Conservation (phyloP, 2,329 filamentous ascomycete species). For the Penicillium sp. region DNA sequence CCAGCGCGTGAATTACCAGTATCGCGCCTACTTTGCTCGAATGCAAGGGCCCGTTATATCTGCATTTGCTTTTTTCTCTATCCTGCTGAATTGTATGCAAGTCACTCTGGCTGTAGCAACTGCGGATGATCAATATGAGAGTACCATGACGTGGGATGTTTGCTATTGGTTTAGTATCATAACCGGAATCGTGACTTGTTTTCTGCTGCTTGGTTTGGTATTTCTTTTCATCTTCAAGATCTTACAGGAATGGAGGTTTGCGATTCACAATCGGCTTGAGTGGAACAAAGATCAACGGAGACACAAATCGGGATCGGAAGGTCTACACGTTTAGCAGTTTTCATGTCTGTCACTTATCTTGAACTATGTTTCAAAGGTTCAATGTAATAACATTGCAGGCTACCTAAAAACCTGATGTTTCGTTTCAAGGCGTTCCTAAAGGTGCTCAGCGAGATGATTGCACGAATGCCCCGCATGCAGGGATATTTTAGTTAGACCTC, state of each 20-base stretch:
- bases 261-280: not conserved
- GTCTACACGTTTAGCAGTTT: too few species aligned
- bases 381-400: too few species aligned
- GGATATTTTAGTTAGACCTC: too few species aligned
- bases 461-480: too few species aligned
- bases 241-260: not conserved
- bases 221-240: not conserved
- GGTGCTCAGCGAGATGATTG: too few species aligned
- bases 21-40: slow-evolving; percentile 14
- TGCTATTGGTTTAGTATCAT: not conserved
- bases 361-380: too few species aligned
- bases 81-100: slow-evolving; percentile 14
- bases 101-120: slow-evolving; percentile 8
- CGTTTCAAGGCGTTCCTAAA: too few species aligned
- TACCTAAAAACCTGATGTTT: too few species aligned
- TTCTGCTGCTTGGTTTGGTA: not conserved
- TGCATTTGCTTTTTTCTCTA: slow-evolving; percentile 12
- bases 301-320: too few species aligned
- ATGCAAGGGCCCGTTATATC: slow-evolving; percentile 13
- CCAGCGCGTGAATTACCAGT: slow-evolving; percentile 13
- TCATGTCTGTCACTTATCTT: too few species aligned
- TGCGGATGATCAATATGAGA: not conserved
- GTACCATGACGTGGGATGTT: not conserved
- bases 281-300: too few species aligned
- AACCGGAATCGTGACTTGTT: not conserved